Evolutionary conservation across 495 filamentous ascomycete genomes (phyloP), one percentile per base, ranked within the genome.

Genomic region (Aspergillus conjunctus): DNA sequence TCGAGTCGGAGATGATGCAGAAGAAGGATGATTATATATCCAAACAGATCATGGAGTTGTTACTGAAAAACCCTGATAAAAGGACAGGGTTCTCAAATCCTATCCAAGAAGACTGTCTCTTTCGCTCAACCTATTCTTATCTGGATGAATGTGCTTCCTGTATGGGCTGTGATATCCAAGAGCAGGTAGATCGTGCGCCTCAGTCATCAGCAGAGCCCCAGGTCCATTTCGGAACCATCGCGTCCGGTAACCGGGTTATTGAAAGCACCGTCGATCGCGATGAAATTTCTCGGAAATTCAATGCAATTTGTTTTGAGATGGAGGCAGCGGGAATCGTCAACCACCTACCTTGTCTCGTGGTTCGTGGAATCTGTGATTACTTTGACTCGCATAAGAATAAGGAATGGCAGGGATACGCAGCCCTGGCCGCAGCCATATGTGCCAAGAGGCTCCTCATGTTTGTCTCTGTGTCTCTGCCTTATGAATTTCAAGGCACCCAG

Each of bases 261-360:
- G 60, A 61, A 33, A n/a, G 44, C 33, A 61, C 39, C 6, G 8
- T 20, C 18, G 52, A 17, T 0, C 43, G 61, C 58, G 61, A 67
- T 48, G 17, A 22, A 30, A 33, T 78, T 31, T 58, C 62, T 18
- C 37, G 21, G 56, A 32, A 66, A 18, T 14, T 59, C 0, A 51
- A 65, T 37, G 60, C 78, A n/a, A 54, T 79, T 2, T 79, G 73
- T 50, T 77, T 81, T 48, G 77, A 80, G 51, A 81, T 78, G 72
- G 78, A 82, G 56, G 71, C 74, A 12, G 79, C 77, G 8, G 78
- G 78, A 3, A 37, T 80, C 7, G 68, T 73, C 62, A 59, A 65
- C 31, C 43, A 17, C 4, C 33, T 70, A 4, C 68, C 63, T 33
- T 76, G 63, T 51, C 63, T 75, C 4, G 61, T 66, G 7, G 70